Conservation (phyloP, 345 rosid genomes). For the Gossypium anomalum region DNA sequence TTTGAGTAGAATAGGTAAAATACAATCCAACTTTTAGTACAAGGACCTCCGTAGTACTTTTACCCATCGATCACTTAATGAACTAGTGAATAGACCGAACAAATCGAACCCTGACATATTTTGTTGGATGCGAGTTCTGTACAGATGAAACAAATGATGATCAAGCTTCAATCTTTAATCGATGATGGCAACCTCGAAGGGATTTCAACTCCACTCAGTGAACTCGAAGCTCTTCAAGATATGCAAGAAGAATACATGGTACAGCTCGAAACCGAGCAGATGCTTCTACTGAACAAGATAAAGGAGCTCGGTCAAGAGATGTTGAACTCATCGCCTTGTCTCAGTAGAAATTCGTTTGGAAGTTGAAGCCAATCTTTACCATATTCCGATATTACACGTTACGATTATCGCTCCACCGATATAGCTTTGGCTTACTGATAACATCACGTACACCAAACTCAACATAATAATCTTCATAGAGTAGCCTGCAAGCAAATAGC, state of each 20-base stretch:
- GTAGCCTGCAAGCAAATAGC: not conserved
- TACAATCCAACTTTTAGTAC: too few species aligned
- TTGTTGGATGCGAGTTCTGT: not conserved
- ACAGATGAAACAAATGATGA: constrained; percentile 66
- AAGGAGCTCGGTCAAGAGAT: constrained; percentile 90
- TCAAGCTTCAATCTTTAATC: constrained; percentile 49
- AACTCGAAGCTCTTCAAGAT: constrained; percentile 72
- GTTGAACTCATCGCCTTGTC: constrained; percentile 45
- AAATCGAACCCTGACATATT: not conserved
- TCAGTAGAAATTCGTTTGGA: constrained; percentile 40
- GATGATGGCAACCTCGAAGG: constrained; percentile 67
- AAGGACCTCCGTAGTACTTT: too few species aligned
- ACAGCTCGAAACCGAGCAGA: constrained; percentile 88
- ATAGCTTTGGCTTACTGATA: not conserved
- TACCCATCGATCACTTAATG: not conserved
- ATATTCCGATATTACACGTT: constrained; percentile 7
- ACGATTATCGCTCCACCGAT: not conserved
- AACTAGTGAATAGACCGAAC: not conserved
- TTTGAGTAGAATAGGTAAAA: too few species aligned
- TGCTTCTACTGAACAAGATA: constrained; percentile 69
- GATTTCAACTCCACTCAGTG: constrained; percentile 50
- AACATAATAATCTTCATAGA: not conserved
- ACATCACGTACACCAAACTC: not conserved
- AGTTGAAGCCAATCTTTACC: constrained; percentile 22
- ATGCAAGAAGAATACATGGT: constrained; percentile 69